These are phyloP conservation scores for Chlamydomonas sp. DNA, from an alignment of 139 green algal species.

Conservation along the genomic window DNA sequence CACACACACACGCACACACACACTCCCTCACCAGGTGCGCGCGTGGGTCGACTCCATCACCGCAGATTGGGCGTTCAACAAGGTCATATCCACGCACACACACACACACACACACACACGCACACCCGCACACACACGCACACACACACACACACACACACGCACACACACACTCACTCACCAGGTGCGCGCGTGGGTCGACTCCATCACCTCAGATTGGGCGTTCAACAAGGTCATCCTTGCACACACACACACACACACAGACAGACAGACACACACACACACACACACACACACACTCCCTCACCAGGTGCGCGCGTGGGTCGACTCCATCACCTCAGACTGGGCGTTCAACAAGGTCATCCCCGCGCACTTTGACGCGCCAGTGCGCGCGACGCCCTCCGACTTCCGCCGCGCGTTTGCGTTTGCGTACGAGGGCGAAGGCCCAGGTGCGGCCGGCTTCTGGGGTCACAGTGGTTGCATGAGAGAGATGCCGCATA, in stretches of 20 bases:
- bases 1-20: too few relatives aligned
- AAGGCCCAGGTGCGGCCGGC: too few relatives aligned
- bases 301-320: conserved; percentile 29
- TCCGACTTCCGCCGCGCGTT: conserved; percentile 42
- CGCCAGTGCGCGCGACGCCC: conserved; percentile 49
- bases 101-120: neutral
- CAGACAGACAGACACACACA: neutral
- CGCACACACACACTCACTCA: neutral
- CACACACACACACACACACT: neutral
- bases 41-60: neutral
- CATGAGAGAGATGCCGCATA: too few relatives aligned
- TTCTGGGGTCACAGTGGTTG: too few relatives aligned
- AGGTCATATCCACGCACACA: neutral
- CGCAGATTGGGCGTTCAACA: neutral
- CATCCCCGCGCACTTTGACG: conserved; percentile 86
- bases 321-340: conserved; percentile 69
- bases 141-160: too few relatives aligned
- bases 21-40: too few relatives aligned
- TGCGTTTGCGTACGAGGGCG: conserved; percentile 36
- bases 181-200: conserved; percentile 59
- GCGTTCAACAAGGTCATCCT: conserved; percentile 82
- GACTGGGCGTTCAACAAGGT: conserved; percentile 79
- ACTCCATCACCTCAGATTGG: conserved; percentile 71
- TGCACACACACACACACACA: conserved; percentile 38
- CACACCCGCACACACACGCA: neutral